Evolutionary conservation across 148 eudicot species (phyloP), one percentile per base, ranked within the genome.

Genomic region (Pharnaceum exiguum): DNA sequence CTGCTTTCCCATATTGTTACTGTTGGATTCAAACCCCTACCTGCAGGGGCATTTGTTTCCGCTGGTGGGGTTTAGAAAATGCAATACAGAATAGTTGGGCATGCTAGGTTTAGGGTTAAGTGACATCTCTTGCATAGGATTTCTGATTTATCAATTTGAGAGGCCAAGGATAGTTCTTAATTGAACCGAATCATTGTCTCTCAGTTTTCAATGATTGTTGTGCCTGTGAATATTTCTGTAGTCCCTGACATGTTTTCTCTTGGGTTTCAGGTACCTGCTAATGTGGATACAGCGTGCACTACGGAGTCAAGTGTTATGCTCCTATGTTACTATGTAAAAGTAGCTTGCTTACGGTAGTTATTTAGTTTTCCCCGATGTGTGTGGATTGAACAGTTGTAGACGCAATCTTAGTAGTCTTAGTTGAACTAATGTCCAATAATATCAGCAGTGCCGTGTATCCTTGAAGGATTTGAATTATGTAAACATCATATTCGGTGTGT

Each of bases 241-340:
- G 18, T n/a, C 1, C 19, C 10, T 51, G 24, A 51, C 32, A 19
- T 45, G 5, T 17, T 46, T 23, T 28, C 16, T 3, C 43, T 5
- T 31, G 54, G n/a, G 55, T 46, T 46, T 35, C 69, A 65, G 69
- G 69, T 54, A 62, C 35, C 46, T 51, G 10, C 15, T 31, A 18
- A 27, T 17, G 54, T 46, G 62, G 56, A 33, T 39, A 17, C 47
- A 26, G 45, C 46, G 10, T 55, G 55, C 62, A 55, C 29, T 43
- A 29, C 25, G 36, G 26, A 44, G 60, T 25, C 42, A 37, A 63
- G 48, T 18, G 51, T 22, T 22, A 52, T 13, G 51, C 60, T 44
- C 32, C 21, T 45, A 33, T 42, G 10, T 56, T 36, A 27, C 19
- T 28, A 10, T 19, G 29, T 25, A 28, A 42, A 23, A 24, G 31